phyloP scores from a whole-genome alignment of 2,329 filamentous ascomycete genomes.

The Arthrobotrys pseudoclavata region DNA sequence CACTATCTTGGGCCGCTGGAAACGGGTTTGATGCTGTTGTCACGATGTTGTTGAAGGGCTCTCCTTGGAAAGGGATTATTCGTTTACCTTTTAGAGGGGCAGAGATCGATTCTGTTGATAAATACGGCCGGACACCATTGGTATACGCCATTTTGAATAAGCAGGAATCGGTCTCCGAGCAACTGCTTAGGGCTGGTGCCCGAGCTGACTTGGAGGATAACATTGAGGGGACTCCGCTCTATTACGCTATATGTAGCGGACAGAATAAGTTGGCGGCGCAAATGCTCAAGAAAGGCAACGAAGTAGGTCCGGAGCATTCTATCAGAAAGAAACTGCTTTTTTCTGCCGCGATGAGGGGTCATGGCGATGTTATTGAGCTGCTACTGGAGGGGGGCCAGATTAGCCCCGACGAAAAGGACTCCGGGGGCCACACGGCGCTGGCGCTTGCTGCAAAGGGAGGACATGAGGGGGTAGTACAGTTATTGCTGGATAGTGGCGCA shows the following conservation, averaged over 20 bases:
- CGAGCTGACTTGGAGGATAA: neutral
- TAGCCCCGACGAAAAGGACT: neutral
- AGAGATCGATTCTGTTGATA: conserved; percentile 3
- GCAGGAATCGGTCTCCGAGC: neutral
- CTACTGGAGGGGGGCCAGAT: neutral
- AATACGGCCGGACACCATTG: neutral
- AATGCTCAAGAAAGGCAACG: neutral
- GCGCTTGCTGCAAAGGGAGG: neutral
- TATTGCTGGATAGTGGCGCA: conserved; percentile 5
- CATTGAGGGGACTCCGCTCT: conserved; percentile 16
- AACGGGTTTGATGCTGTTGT: conserved; percentile 8
- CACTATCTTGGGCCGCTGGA: conserved; percentile 46
- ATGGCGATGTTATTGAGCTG: conserved; percentile 4
- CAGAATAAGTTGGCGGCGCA: neutral
- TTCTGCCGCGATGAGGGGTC: neutral
- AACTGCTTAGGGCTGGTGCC: conserved; percentile 7
- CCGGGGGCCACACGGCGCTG: neutral
- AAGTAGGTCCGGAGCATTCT: neutral
- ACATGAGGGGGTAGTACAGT: neutral
- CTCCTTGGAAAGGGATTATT: conserved; percentile 7
- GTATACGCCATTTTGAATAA: neutral
- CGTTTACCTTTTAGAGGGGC: neutral
- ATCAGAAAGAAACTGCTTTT: neutral
- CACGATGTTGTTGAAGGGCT: neutral
- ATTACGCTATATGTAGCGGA: conserved; percentile 15